Evolutionary conservation across 306 rosid species (phyloP).

Genomic region (Malus fusca): DNA sequence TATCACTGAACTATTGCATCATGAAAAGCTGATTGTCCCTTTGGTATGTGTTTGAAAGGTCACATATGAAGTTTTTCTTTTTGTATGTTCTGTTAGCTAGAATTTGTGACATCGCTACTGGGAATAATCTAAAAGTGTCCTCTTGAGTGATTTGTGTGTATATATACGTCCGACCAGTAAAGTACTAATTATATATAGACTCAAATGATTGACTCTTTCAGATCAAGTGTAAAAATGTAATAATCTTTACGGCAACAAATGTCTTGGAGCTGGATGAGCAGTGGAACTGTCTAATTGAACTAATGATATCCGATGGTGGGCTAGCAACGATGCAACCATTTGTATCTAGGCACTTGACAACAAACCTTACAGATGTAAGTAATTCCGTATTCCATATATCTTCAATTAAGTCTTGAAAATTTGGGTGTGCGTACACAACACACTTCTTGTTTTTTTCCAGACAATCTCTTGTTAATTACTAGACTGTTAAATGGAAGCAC

Average conservation of each 20-base stretch:
- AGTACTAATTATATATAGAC: neutral
- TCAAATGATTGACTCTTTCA: slow-evolving; percentile 29
- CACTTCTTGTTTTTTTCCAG: neutral
- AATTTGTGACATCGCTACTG: slow-evolving; percentile 5
- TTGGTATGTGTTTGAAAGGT: slow-evolving; percentile 55
- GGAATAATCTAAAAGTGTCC: neutral
- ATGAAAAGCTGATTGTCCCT: slow-evolving; percentile 64
- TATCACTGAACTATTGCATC: slow-evolving; percentile 87
- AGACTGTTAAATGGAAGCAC: neutral
- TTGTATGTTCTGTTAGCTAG: slow-evolving; percentile 2
- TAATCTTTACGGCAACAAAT: slow-evolving; percentile 63
- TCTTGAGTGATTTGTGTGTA: neutral
- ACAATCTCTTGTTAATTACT: neutral
- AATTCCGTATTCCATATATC: neutral
- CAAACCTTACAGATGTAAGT: slow-evolving; percentile 64
- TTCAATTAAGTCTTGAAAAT: neutral
- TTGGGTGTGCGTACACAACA: neutral
- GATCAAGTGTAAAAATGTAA: slow-evolving; percentile 85
- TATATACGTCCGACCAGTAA: neutral
- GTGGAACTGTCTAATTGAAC: slow-evolving; percentile 83
- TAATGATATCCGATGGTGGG: slow-evolving; percentile 45
- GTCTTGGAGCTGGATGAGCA: slow-evolving; percentile 57
- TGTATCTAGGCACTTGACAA: slow-evolving; percentile 43
- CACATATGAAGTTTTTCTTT: neutral
- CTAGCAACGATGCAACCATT: slow-evolving; percentile 57